These are phyloP conservation scores for Mentha longifolia DNA, from an alignment of 257 asterid species.

Conservation along the genomic window DNA sequence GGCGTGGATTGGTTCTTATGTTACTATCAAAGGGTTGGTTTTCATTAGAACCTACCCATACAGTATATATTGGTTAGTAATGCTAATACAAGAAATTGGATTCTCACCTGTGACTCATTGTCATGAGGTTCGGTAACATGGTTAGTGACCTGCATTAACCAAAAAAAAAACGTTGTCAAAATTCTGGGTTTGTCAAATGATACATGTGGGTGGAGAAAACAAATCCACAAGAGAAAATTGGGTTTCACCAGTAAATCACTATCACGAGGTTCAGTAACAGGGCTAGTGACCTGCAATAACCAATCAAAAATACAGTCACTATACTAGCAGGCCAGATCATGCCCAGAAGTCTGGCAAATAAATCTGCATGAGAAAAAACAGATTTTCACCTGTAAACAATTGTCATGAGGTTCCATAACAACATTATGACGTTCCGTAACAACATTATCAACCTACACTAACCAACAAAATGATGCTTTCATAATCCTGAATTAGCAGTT, in stretches of 20 bases:
- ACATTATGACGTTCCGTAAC: constrained; percentile 4
- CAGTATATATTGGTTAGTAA: too few relatives aligned
- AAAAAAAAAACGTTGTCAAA: not conserved
- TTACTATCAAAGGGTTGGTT: too few relatives aligned
- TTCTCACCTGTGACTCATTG: not conserved
- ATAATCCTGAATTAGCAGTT: not conserved
- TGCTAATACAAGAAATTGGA: not conserved
- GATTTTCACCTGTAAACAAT: constrained; percentile 32
- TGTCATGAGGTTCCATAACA: constrained; percentile 16
- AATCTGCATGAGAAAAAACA: not conserved
- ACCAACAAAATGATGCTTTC: constrained; percentile 20
- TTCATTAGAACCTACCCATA: too few relatives aligned
- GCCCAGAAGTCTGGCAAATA: not conserved
- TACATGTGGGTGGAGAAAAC: not conserved
- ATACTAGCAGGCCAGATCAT: not conserved
- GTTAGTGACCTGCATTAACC: not conserved
- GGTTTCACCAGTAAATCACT: not conserved
- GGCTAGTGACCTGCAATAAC: constrained; percentile 18
- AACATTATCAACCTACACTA: constrained; percentile 32
- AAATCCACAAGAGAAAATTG: not conserved
- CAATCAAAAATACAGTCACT: not conserved
- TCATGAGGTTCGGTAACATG: not conserved
- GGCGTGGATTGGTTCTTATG: too few relatives aligned
- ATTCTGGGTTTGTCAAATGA: not conserved
- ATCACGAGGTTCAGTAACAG: not conserved